These are phyloP conservation scores for Cladosporium sp. DNA, from an alignment of 2,329 filamentous ascomycete genomes.

Conservation along the genomic window DNA sequence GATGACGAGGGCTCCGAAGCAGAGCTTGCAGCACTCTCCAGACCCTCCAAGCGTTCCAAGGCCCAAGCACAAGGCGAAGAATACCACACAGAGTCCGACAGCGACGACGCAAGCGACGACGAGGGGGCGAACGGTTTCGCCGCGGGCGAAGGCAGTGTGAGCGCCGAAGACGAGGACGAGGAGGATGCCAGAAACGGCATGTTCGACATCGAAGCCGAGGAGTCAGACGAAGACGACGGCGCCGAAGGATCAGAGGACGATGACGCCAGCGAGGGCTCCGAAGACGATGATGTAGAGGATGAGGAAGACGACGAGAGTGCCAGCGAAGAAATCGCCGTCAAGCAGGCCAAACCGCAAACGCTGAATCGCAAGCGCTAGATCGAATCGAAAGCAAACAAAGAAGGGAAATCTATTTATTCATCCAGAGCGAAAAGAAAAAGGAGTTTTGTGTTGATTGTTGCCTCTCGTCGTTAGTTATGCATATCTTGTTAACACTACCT, in stretches of 20 bases:
- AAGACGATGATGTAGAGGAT: constrained; percentile 45
- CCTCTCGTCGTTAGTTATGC: neutral
- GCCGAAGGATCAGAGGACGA: constrained; percentile 39
- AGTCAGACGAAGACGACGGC: constrained; percentile 41
- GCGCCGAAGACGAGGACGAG: constrained; percentile 62
- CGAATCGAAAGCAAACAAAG: neutral
- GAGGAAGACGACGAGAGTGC: constrained; percentile 37
- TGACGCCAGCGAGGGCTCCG: constrained; percentile 26
- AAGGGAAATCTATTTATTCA: constrained; percentile 2
- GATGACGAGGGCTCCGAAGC: constrained; percentile 49
- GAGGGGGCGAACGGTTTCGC: constrained; percentile 49
- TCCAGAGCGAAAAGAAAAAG: constrained; percentile 1
- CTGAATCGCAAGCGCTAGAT: constrained; percentile 19
- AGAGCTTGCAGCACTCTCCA: constrained; percentile 38
- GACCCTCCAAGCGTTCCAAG: neutral
- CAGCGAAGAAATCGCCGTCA: constrained; percentile 18
- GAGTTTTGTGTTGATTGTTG: neutral
- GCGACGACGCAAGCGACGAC: constrained; percentile 70
- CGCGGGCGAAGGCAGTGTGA: constrained; percentile 30
- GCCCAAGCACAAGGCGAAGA: constrained; percentile 13
- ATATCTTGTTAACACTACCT: constrained; percentile 7
- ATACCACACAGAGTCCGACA: constrained; percentile 47
- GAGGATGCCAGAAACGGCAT: constrained; percentile 57
- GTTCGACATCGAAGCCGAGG: constrained; percentile 28
- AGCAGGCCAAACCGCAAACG: constrained; percentile 18